A percentile compares a stretch with the other conserved stretches of the same genome.
phyloP scores from a whole-genome alignment of 2,329 filamentous ascomycete genomes.

The Nemania sp. region DNA sequence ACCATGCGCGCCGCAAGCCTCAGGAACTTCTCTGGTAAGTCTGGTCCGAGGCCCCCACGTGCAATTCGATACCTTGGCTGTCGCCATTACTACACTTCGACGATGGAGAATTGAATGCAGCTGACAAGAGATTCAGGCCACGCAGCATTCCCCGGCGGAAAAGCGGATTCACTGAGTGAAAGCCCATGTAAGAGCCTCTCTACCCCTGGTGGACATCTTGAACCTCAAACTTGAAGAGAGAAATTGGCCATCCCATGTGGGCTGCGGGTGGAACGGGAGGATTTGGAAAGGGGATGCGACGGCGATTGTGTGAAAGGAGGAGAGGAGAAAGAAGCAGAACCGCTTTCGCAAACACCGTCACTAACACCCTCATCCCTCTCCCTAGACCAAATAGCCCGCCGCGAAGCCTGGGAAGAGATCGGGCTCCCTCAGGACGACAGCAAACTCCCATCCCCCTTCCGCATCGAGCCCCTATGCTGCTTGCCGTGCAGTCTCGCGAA shows the following conservation, averaged over 20 bases:
- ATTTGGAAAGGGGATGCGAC: background rate
- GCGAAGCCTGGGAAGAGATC: constrained; percentile 93
- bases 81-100: background rate
- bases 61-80: background rate
- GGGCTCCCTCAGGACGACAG: constrained; percentile 75
- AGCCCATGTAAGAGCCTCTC: constrained; percentile 57
- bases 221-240: no score
- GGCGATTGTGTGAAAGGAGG: background rate
- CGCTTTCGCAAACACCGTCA: background rate
- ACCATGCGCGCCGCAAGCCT: constrained; percentile 68
- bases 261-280: no score
- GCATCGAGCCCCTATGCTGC: constrained; percentile 84
- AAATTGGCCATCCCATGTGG: no score
- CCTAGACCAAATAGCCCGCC: constrained; percentile 77
- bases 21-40: constrained; percentile 66
- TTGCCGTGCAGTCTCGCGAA: constrained; percentile 76
- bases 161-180: constrained; percentile 61
- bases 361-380: background rate
- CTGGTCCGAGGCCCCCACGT: background rate
- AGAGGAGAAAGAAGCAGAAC: background rate
- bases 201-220: background rate
- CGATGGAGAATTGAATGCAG: background rate
- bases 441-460: constrained; percentile 74
- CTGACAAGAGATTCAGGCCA: constrained; percentile 54
- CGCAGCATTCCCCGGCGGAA: constrained; percentile 83